Evolutionary conservation across 345 rosid genomes (phyloP).

Genomic region (Trapa incisa): DNA sequence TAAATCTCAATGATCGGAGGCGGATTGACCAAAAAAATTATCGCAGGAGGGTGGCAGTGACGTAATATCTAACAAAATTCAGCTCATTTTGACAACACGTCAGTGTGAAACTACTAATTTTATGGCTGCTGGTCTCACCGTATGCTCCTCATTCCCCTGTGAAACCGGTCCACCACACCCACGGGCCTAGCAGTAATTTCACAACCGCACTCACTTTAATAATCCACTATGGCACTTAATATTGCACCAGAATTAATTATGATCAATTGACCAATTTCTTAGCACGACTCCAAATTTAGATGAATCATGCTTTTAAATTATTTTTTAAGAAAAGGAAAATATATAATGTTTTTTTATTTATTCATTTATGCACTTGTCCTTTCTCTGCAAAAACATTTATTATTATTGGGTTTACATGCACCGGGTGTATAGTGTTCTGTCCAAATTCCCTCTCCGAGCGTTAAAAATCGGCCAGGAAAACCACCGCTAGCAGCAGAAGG

Average conservation of each 20-base stretch:
- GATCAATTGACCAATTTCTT: too few relatives aligned
- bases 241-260: too few relatives aligned
- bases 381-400: too few relatives aligned
- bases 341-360: too few relatives aligned
- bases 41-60: not conserved
- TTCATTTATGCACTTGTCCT: too few relatives aligned
- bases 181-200: not conserved
- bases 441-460: not conserved
- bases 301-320: too few relatives aligned
- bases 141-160: not conserved
- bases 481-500: not conserved
- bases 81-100: not conserved
- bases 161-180: not conserved
- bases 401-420: not conserved
- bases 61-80: not conserved
- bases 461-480: not conserved
- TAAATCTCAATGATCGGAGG: too few relatives aligned
- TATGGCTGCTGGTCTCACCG: not conserved
- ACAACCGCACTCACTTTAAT: too few relatives aligned
- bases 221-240: too few relatives aligned
- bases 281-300: too few relatives aligned
- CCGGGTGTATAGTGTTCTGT: not conserved
- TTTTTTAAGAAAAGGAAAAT: too few relatives aligned
- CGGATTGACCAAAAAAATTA: not conserved
- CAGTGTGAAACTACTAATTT: not conserved